Evolutionary conservation across 768 basidiomycete species (phyloP), one percentile per base, ranked within the genome.

Genomic region (Arthromyces matolae): DNA sequence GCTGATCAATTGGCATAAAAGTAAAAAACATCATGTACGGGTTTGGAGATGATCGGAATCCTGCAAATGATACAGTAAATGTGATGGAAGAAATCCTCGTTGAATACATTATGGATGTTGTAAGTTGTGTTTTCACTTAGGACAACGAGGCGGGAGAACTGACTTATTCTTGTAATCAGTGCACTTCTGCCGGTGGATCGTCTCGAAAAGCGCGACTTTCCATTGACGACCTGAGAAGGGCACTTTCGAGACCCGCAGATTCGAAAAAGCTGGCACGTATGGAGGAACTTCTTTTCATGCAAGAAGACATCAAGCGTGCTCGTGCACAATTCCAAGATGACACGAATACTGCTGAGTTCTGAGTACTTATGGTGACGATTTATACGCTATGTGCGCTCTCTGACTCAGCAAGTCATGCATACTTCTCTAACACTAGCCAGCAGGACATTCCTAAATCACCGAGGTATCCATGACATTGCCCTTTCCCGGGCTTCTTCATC

Each of bases 41-140:
- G 23, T 96, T 95, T 65, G 93, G 93, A 9, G 93, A 96, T 62
- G 91, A 92, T 61, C 76, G 86, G 13, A 88, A 90, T 55, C 89
- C 92, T 0, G 85, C 90, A 3, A 86, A 80, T 31, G 93, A 96
- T 57, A 88, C 89, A 0, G 88, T 93, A 22, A 85, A 81, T 54
- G 87, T 94, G 31, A 89, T 95, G 89, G 92, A 95, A 62, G 92
- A 95, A 61, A 92, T 95, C 44, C 69, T 95, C 42, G 79, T 93
- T 34, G 91, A 93, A 64, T 93, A 89, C 54, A 89, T 96, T 55
- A 81, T 84, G 25, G 93, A 96, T 58, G 78, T 95, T 9, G 93
- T 95, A 61, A 53, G 91, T 78, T 34, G 37, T 36, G 50, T 55
- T 47, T 37, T 9, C 45, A 45, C 36, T 49, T 35, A 36, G 50